Evolutionary conservation across 1,139 yeast species (phyloP), one percentile per base, ranked within the genome.

Genomic region (Zygosaccharomyces pseudobailii): DNA sequence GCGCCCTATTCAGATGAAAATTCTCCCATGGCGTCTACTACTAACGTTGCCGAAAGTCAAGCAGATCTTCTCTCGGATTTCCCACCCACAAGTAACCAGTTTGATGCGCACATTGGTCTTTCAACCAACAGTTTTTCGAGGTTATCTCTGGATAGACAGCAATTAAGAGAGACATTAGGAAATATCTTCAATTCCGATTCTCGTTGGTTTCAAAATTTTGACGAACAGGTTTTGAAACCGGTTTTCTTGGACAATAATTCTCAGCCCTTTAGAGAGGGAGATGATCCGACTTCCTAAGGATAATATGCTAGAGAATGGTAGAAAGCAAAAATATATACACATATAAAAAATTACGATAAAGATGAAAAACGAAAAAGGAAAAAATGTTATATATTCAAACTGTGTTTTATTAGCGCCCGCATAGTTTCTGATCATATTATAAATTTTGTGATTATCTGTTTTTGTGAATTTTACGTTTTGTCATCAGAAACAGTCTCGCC

Each of bases 151-250:
- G 61, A 57, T 27, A 42, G 52, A 8, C 48, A 47, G 30, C 55
- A 52, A 13, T 38, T 58, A 6, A 59, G 54, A 43, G 60, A 58
- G 27, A 51, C 61, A 5, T 25, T 71, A n/a, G 66, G 71, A 7
- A 73, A 70, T 32, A 61, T 76, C 20, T 62, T 78, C 35, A 76
- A 79, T 53, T 80, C 87, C 5, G 94, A 85, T 57, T 86, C 94
- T 9, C 82, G 80, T 60, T 92, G 99, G 97, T 92, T 92, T 67
- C 83, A 88, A 23, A 84, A 82, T 58, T 87, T 92, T 65, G 99
- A 92, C 65, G 96, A 92, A 58, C 87, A 88, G 63, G 94, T 92
- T n/a, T 75, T 92, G 56, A 94, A 92, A 66, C 99, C 99, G 0
- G 97, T 92, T 0, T 75, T 92, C 49, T 75, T 92, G 53, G 98